Conservation (phyloP, 176 grass and related monocot genomes). For the Elaeis guineensis region DNA sequence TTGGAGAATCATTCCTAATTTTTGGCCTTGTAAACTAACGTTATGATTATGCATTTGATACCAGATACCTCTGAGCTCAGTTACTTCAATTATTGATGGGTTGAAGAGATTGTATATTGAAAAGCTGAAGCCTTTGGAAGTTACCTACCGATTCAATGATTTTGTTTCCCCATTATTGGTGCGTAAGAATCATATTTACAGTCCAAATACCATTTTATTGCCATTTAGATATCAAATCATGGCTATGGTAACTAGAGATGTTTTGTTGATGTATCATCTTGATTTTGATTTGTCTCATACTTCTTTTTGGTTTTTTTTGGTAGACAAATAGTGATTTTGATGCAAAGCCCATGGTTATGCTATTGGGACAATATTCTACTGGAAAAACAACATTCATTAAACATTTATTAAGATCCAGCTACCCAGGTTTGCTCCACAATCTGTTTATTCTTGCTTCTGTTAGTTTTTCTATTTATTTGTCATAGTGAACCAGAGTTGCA, state of each 20-base stretch:
- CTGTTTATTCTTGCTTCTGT: conserved; percentile 1
- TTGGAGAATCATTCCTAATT: too few relatives aligned
- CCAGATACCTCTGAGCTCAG: conserved; percentile 82
- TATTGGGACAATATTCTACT: conserved; percentile 97
- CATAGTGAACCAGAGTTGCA: neutral
- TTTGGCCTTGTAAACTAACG: too few relatives aligned
- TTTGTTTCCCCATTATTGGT: conserved; percentile 88
- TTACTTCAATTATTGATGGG: conserved; percentile 92
- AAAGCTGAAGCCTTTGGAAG: conserved; percentile 96
- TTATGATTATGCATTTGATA: conserved; percentile 6
- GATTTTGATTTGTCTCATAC: too few relatives aligned
- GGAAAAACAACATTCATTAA: conserved; percentile 99
- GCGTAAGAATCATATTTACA: neutral
- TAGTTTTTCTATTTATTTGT: neutral
- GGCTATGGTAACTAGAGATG: too few relatives aligned
- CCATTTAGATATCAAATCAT: too few relatives aligned
- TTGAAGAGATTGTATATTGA: conserved; percentile 88
- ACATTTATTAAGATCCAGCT: conserved; percentile 73
- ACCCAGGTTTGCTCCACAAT: conserved; percentile 54
- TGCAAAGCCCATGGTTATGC: conserved; percentile 99
- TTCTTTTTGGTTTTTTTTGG: conserved; percentile 19
- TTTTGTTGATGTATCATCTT: too few relatives aligned
- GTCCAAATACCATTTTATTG: too few relatives aligned
- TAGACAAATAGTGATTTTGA: conserved; percentile 98
- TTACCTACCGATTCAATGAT: conserved; percentile 94